Base-by-base conservation (phyloP, 805 yeast genomes). In the Myxozyma melibiosi region DNA sequence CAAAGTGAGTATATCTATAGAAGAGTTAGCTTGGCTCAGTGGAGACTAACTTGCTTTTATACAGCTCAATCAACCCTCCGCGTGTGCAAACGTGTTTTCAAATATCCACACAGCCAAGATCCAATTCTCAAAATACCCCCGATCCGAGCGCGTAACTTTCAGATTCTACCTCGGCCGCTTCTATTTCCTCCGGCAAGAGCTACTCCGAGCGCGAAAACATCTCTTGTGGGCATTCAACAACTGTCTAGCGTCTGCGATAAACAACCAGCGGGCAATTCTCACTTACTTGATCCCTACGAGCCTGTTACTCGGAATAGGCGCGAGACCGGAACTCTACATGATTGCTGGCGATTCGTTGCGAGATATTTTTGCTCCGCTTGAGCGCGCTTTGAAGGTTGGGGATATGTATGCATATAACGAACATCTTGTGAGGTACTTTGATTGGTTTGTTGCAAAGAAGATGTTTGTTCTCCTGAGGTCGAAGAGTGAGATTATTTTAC, bases 131-230 rank as follows among this genome's bases (percentile, higher is more conserved):
- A 65, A 71, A 2, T 84, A 76, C 60, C 74, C 78, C 16, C 65
- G 69, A 24, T 70, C 77, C 13, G 81, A 84, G 65, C 80, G 78
- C 54, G 75, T 84, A 6, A 82, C 79, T 58, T 84, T 80, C 66
- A 71, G 86, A 42, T 84, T 74, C 65, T 77, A 80, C 57, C 70
- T 83, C 33, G 84, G 85, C 2, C 75, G 81, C 42, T 85, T 80
- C 64, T 82, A 82, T 63, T 64, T 84, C 58, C 71, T 79, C 20
- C 80, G 82, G 60, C 74, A 78, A 54, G 81, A 82, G 61, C 70
- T 84, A 16, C 71, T 74, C 3, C 78, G 79, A 53, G 78, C 84
- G 2, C 81, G 75, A 63, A 69, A 71, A 31, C 87, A 85, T 66
- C 71, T 86, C 34, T 65, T 69, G n/a, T 81, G 83, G 81, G 80